These are phyloP conservation scores for Cutaneotrichosporon arboriforme DNA, from an alignment of 1,284 basidiomycete species.

Conservation along the genomic window DNA sequence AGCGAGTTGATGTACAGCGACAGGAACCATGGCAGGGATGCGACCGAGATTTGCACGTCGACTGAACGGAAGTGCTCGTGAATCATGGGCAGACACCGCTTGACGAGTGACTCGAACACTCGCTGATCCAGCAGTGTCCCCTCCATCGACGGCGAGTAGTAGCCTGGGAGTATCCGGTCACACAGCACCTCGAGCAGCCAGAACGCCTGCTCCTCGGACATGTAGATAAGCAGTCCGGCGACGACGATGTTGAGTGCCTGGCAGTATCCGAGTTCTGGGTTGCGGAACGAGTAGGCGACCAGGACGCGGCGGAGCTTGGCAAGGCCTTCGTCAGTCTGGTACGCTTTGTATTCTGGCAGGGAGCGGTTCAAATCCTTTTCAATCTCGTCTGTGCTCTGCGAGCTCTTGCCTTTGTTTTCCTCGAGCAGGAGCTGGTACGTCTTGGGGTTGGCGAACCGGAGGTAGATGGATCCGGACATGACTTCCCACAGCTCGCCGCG, in stretches of 20 bases:
- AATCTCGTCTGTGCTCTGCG: constrained; percentile 93
- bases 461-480: constrained; percentile 85
- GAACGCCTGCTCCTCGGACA: constrained; percentile 98
- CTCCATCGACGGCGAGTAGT: constrained; percentile 99
- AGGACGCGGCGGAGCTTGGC: constrained; percentile 78
- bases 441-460: constrained; percentile 82
- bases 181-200: constrained; percentile 96
- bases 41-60: constrained; percentile 95
- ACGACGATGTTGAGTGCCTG: constrained; percentile 82
- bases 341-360: constrained; percentile 89
- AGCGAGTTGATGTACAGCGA: constrained; percentile 96
- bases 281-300: constrained; percentile 95
- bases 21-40: constrained; percentile 96
- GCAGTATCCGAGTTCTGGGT: constrained; percentile 74
- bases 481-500: constrained; percentile 99
- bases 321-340: constrained; percentile 83
- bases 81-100: constrained; percentile 81
- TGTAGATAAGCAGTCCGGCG: constrained; percentile 60
- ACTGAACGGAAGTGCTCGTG: constrained; percentile 87
- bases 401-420: constrained; percentile 73
- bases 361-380: constrained; percentile 97
- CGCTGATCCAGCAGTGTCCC: constrained; percentile 95
- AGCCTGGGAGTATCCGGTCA: constrained; percentile 89
- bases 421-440: constrained; percentile 74
- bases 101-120: constrained; percentile 95